Evolutionary conservation across 768 basidiomycete species (phyloP).

Genomic region (Serendipita vermifera): DNA sequence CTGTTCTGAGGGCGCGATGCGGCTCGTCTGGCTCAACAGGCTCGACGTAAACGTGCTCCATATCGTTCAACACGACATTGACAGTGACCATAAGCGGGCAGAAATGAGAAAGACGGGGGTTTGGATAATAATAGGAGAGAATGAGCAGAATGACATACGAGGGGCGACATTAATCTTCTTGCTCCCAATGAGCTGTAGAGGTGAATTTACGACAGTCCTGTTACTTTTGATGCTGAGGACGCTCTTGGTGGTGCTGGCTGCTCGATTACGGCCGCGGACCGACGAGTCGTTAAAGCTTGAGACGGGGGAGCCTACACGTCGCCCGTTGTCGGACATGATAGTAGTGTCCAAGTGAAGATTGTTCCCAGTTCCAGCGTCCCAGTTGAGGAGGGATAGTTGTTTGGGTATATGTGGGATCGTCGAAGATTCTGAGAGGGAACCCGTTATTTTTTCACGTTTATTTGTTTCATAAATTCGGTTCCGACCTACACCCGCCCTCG

Average conservation of each 20-base stretch:
- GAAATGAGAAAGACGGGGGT: neutral
- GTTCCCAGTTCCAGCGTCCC: too few relatives aligned
- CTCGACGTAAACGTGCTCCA: too few relatives aligned
- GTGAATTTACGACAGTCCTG: neutral
- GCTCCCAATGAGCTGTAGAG: neutral
- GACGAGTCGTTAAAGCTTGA: neutral
- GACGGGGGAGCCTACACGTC: neutral
- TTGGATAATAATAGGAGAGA: neutral
- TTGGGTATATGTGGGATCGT: too few relatives aligned
- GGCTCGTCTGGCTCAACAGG: too few relatives aligned
- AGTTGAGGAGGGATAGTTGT: too few relatives aligned
- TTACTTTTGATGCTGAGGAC: neutral
- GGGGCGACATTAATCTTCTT: constrained; percentile 7
- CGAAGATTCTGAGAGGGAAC: neutral
- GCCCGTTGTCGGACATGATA: neutral
- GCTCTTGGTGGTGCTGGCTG: constrained; percentile 8
- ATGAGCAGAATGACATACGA: neutral
- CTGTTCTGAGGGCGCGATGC: too few relatives aligned
- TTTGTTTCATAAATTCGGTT: too few relatives aligned
- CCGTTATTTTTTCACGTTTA: too few relatives aligned
- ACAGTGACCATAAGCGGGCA: too few relatives aligned
- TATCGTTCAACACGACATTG: too few relatives aligned
- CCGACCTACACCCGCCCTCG: too few relatives aligned
- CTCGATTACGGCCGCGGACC: neutral
- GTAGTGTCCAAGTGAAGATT: too few relatives aligned